phyloP scores from a whole-genome alignment of 2,329 filamentous ascomycete genomes.

The Ophiostoma pallidulum region DNA sequence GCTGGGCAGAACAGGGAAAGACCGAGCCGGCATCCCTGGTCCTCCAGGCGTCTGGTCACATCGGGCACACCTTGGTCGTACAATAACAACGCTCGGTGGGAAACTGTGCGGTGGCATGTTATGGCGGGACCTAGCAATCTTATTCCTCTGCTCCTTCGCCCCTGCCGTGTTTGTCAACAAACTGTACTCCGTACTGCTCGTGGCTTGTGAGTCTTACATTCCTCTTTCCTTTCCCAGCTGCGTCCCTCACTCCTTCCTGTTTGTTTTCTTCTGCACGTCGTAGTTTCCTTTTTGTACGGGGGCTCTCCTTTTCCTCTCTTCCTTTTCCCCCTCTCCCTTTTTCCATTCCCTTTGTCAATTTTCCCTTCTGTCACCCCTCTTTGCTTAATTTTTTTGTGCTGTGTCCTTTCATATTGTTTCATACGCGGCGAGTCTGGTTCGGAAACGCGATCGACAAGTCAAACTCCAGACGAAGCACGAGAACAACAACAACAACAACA shows the following conservation, averaged over 20 bases:
- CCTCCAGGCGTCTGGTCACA: too few relatives aligned
- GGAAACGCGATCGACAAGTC: conserved; percentile 8
- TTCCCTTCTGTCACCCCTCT: neutral
- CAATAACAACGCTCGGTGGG: conserved; percentile 3
- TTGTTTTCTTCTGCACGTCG: neutral
- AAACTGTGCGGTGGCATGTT: conserved; percentile 9
- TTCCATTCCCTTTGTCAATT: neutral
- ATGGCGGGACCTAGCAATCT: conserved; percentile 9
- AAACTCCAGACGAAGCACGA: neutral
- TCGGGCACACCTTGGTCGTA: neutral
- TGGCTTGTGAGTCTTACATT: conserved; percentile 1
- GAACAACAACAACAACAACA: neutral
- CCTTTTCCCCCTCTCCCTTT: neutral
- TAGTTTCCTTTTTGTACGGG: neutral
- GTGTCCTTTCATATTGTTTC: neutral
- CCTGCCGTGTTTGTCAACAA: conserved; percentile 13
- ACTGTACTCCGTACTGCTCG: neutral
- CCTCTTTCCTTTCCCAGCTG: neutral
- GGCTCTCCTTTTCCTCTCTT: neutral
- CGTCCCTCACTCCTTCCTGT: neutral
- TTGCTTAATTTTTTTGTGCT: neutral
- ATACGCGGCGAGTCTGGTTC: neutral
- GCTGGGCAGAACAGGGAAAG: neutral
- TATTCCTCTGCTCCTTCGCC: conserved; percentile 8
- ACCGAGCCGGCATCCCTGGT: neutral